Conservation (phyloP, 2,329 filamentous ascomycete genomes). For the Celoporthe dispersa region DNA sequence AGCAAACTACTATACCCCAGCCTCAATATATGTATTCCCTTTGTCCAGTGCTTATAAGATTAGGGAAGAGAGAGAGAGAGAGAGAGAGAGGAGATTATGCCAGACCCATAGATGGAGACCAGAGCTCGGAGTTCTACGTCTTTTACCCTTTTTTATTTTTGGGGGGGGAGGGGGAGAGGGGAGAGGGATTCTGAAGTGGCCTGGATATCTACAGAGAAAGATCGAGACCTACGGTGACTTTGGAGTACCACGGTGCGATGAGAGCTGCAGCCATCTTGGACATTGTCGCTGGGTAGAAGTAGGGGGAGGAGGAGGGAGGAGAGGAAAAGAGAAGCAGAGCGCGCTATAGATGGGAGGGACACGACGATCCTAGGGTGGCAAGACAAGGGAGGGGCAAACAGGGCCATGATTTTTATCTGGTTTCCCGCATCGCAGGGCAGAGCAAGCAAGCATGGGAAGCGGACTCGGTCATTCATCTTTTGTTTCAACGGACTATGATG, state of each 20-base stretch:
- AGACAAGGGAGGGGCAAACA: background rate
- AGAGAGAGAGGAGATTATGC: constrained; percentile 8
- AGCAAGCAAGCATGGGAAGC: constrained; percentile 15
- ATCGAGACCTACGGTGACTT: constrained; percentile 2
- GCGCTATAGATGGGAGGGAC: background rate
- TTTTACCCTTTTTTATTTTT: constrained; percentile 6
- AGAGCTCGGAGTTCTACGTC: constrained; percentile 12
- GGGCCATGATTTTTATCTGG: constrained; percentile 11
- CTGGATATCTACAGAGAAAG: constrained; percentile 16
- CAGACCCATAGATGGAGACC: constrained; percentile 24
- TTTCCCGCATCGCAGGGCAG: constrained; percentile 16
- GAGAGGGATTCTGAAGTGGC: constrained; percentile 20
- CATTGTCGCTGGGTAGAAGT: background rate
- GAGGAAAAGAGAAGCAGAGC: constrained; percentile 2
- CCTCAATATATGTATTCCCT: constrained; percentile 23
- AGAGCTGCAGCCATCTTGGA: constrained; percentile 9
- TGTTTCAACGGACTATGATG: constrained; percentile 22
- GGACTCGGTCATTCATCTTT: constrained; percentile 14
- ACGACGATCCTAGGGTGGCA: no score
- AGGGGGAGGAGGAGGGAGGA: background rate
- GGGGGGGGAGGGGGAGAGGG: no score
- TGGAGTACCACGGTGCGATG: background rate
- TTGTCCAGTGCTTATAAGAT: constrained; percentile 25
- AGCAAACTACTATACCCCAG: constrained; percentile 23
- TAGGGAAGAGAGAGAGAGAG: background rate